Evolutionary conservation across 345 rosid genomes (phyloP).

Genomic region (Gossypium raimondii): DNA sequence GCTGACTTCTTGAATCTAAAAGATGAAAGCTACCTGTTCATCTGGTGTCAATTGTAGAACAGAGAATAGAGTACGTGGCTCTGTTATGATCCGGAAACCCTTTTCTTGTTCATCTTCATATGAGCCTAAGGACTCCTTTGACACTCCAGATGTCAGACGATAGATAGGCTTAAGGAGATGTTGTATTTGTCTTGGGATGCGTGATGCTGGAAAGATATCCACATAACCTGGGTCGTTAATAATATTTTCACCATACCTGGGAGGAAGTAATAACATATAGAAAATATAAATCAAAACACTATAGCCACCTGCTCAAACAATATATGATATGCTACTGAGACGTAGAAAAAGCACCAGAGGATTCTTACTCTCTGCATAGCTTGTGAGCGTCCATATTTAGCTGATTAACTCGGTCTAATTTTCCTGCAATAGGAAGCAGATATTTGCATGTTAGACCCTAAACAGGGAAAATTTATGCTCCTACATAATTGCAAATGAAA

Average conservation of each 20-base stretch:
- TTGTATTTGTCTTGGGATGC: constrained; percentile 63
- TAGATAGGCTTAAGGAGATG: constrained; percentile 58
- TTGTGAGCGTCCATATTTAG: constrained; percentile 54
- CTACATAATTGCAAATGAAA: constrained; percentile 10
- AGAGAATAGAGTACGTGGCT: constrained; percentile 49
- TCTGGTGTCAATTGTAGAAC: constrained; percentile 75
- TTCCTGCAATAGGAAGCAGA: constrained; percentile 46
- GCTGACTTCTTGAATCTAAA: constrained; percentile 6
- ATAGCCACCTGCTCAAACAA: constrained; percentile 11
- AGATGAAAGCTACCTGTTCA: constrained; percentile 55
- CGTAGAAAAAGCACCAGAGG: not conserved
- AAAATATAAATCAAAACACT: constrained; percentile 15
- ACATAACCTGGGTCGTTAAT: constrained; percentile 70
- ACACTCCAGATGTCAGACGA: constrained; percentile 30
- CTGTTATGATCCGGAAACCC: constrained; percentile 68
- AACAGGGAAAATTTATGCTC: constrained; percentile 11
- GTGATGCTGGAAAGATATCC: constrained; percentile 72
- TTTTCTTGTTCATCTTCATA: constrained; percentile 36
- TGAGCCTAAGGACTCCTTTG: constrained; percentile 37
- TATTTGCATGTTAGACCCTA: constrained; percentile 8
- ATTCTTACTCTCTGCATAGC: constrained; percentile 72
- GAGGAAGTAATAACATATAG: constrained; percentile 10
- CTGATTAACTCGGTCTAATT: constrained; percentile 71
- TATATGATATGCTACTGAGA: not conserved
- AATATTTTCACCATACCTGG: constrained; percentile 81